phyloP scores from a whole-genome alignment of 257 asterid species.

The Agastache rugosa region DNA sequence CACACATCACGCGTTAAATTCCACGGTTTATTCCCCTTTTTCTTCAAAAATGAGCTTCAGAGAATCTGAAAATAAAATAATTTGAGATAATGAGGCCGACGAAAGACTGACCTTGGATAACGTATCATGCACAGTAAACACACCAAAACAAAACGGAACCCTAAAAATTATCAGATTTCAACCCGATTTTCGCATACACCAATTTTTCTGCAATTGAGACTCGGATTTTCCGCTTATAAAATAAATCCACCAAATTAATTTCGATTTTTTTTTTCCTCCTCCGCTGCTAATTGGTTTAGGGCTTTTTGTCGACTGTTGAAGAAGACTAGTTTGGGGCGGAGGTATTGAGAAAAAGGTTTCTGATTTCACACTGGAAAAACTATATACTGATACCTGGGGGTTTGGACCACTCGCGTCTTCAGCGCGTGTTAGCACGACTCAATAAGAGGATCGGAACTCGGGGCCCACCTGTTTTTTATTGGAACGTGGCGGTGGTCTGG shows the following conservation, averaged over 20 bases:
- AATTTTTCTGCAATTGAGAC: neutral
- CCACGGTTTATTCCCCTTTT: conserved; percentile 27
- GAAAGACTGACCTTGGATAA: conserved; percentile 54
- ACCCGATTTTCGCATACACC: conserved; percentile 17
- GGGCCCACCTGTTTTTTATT: conserved; percentile 18
- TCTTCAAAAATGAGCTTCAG: conserved; percentile 7
- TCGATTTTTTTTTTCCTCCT: conserved; percentile 6
- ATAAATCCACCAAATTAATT: conserved; percentile 17
- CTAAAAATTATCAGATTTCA: conserved; percentile 45
- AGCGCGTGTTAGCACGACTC: conserved; percentile 41
- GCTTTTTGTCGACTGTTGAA: conserved; percentile 40
- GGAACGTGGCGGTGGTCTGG: conserved; percentile 39
- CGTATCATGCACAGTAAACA: conserved; percentile 56
- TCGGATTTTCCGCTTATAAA: conserved; percentile 4
- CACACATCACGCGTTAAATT: conserved; percentile 29
- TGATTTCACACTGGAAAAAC: conserved; percentile 31
- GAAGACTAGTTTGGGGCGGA: conserved; percentile 57
- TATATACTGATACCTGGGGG: conserved; percentile 31
- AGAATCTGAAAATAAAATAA: conserved; percentile 30
- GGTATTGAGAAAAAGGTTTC: conserved; percentile 54
- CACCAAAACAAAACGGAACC: conserved; percentile 37
- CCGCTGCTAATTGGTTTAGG: conserved; percentile 38
- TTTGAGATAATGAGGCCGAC: conserved; percentile 42
- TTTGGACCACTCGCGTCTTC: conserved; percentile 32
- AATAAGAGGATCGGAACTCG: neutral